Conservation (phyloP, 2,329 filamentous ascomycete genomes). For the Helminthosporium solani region DNA sequence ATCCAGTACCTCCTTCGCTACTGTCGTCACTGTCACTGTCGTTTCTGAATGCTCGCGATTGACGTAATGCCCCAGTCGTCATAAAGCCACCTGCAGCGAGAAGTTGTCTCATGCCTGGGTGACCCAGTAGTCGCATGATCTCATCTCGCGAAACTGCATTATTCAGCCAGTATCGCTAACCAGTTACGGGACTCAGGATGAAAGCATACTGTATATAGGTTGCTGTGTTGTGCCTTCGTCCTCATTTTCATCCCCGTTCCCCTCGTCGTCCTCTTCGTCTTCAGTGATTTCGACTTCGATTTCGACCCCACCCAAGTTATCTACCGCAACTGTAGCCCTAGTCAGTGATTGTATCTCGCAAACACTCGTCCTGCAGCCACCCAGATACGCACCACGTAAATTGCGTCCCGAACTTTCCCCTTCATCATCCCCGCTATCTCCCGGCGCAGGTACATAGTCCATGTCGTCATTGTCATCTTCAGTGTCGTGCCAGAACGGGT, state of each 20-base stretch:
- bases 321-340: slow-evolving; percentile 40
- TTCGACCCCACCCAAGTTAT: slow-evolving; percentile 45
- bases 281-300: slow-evolving; percentile 45
- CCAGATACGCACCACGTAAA: slow-evolving; percentile 34
- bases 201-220: slow-evolving; percentile 17
- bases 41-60: slow-evolving; percentile 1
- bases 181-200: neutral
- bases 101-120: slow-evolving; percentile 55
- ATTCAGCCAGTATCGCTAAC: slow-evolving; percentile 4
- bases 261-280: slow-evolving; percentile 39
- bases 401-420: slow-evolving; percentile 40
- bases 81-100: slow-evolving; percentile 41
- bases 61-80: slow-evolving; percentile 15
- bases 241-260: slow-evolving; percentile 39
- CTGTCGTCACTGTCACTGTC: slow-evolving; percentile 43
- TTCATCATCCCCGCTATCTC: slow-evolving; percentile 43
- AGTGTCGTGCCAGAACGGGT: slow-evolving; percentile 37
- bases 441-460: slow-evolving; percentile 51
- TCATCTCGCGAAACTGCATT: slow-evolving; percentile 50
- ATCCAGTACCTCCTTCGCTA: slow-evolving; percentile 38
- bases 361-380: neutral
- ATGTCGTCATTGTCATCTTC: slow-evolving; percentile 52
- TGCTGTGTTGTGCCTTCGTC: slow-evolving; percentile 20
- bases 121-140: slow-evolving; percentile 56
- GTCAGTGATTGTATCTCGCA: slow-evolving; percentile 1